These are phyloP conservation scores for Lithohypha guttulata DNA, from an alignment of 2,329 filamentous ascomycete genomes.

Conservation along the genomic window DNA sequence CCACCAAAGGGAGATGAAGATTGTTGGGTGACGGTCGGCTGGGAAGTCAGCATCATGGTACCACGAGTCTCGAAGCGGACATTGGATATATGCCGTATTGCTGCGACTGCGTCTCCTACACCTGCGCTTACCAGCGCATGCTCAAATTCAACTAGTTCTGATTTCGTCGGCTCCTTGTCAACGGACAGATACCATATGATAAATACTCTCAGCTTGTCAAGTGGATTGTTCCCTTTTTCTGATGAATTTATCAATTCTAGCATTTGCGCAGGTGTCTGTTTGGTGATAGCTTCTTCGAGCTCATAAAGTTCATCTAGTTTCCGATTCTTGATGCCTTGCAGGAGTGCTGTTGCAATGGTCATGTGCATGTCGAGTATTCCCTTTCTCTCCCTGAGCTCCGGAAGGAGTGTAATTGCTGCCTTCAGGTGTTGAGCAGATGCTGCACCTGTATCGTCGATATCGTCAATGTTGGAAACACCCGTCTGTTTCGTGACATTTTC, in stretches of 20 bases:
- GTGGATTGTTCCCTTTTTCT: constrained; percentile 69
- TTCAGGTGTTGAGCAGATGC: constrained; percentile 90
- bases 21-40: constrained; percentile 35
- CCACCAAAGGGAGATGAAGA: constrained; percentile 66
- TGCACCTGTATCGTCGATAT: constrained; percentile 69
- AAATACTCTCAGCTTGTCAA: constrained; percentile 86
- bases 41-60: constrained; percentile 78
- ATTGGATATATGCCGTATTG: constrained; percentile 76
- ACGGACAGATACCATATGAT: constrained; percentile 96
- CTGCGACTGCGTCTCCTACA: constrained; percentile 54
- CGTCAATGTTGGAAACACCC: constrained; percentile 82
- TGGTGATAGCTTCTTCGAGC: constrained; percentile 82
- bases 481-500: constrained; percentile 92
- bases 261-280: constrained; percentile 81
- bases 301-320: constrained; percentile 96
- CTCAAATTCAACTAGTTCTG: constrained; percentile 77
- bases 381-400: constrained; percentile 86
- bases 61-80: constrained; percentile 92
- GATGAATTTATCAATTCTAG: constrained; percentile 73
- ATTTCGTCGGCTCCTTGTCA: constrained; percentile 72
- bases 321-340: constrained; percentile 81
- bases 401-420: constrained; percentile 83
- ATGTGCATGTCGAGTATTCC: constrained; percentile 96
- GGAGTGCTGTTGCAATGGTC: constrained; percentile 78
- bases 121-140: constrained; percentile 68